Base-by-base conservation (phyloP, 2,329 filamentous ascomycete genomes). In the Paracamarosporium sp. region DNA sequence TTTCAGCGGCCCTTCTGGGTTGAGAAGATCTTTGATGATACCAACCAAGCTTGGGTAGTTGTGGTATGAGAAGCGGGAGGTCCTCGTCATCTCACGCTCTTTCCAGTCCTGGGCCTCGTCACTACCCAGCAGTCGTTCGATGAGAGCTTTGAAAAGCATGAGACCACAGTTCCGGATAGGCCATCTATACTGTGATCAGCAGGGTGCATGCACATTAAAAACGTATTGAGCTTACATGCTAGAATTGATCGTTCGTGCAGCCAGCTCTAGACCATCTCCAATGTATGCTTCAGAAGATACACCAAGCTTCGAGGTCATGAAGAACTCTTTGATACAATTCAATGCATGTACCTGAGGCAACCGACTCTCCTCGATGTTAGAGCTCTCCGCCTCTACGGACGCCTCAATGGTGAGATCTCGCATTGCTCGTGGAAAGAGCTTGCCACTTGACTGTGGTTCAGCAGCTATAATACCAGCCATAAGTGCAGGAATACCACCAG, bases 271-370 rank as follows among this genome's bases (percentile, higher is more conserved):
- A 31, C 89, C 89, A 28, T 86, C 82, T 8, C 90, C 88, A 7
- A 97, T 82, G 65, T 93, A 90, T 0, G 81, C 81, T 67, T 96
- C 92, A 0, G 92, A 90, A 52, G 85, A 84, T 54, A 87, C 86
- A 27, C 91, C 84, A 13, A 98, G 82, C 48, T 87, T 86, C 0
- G 92, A 92, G 64, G 89, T 93, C 56, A 91, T 94, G 76, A 97
- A 95, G 2, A 97, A 89, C 63, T 96, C 93, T 71, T 95, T 95
- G 56, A 99, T 80, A 59, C 91, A 97, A 73, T 99, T 99, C 71
- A 97, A 85, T 0, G 95, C 93, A 75, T 99, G 95, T 0, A 99
- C 95, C 76, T 99, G 94, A 0, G 93, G 90, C 4, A 98, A 79
- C 38, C 90, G 82, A 28, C 83, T 78, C 47, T 85, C 80, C 59